phyloP scores from a whole-genome alignment of 495 filamentous ascomycete genomes.

The Astrothelium subdiscretum region DNA sequence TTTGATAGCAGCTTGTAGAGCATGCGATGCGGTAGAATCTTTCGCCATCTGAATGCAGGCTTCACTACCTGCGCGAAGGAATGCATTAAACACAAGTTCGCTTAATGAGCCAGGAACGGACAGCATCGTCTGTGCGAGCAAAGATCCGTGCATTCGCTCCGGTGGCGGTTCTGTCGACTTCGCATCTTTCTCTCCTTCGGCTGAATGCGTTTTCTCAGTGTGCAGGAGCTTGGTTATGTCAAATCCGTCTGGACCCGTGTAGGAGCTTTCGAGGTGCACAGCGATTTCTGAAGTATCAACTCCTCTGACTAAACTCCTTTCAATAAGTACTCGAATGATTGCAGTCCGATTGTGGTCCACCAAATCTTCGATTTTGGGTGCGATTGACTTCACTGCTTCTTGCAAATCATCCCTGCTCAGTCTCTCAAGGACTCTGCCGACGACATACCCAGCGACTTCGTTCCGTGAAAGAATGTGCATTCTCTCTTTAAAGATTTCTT shows the following conservation, averaged over 20 bases:
- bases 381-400: conserved; percentile 51
- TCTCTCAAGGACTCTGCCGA: conserved; percentile 65
- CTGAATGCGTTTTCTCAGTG: conserved; percentile 22
- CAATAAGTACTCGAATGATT: conserved; percentile 69
- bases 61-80: conserved; percentile 33
- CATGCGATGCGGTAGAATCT: conserved; percentile 52
- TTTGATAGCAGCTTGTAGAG: conserved; percentile 59
- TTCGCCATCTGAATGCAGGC: conserved; percentile 39
- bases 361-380: conserved; percentile 56
- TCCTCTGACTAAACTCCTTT: conserved; percentile 61
- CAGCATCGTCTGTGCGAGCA: conserved; percentile 57
- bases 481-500: conserved; percentile 58
- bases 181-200: conserved; percentile 13
- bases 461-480: conserved; percentile 73
- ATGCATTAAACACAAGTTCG: conserved; percentile 43
- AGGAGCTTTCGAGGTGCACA: conserved; percentile 45
- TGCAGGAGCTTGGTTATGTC: conserved; percentile 37
- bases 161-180: conserved; percentile 15
- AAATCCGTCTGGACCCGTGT: conserved; percentile 33
- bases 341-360: conserved; percentile 62
- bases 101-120: conserved; percentile 44
- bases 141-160: conserved; percentile 49
- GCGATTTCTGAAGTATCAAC: conserved; percentile 51
- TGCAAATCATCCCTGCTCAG: conserved; percentile 73
- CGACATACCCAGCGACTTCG: conserved; percentile 77